These are phyloP conservation scores for Jacaranda copaia DNA, from an alignment of 257 asterid genomes.

Conservation along the genomic window DNA sequence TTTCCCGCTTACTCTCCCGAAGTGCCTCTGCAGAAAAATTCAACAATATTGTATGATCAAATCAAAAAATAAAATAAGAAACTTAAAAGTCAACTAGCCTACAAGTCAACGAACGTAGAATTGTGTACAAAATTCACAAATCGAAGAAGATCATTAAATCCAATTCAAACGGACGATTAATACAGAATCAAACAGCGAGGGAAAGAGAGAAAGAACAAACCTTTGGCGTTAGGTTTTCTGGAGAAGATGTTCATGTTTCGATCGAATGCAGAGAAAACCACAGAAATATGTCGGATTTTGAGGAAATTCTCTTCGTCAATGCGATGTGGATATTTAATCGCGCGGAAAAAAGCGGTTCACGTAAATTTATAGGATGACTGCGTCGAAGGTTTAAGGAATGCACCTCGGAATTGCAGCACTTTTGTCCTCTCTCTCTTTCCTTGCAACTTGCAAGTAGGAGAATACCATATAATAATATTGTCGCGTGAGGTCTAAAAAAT, in stretches of 20 bases:
- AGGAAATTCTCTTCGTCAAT: not conserved
- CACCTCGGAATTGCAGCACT: constrained; percentile 5
- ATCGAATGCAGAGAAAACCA: constrained; percentile 19
- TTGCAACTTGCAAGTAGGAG: not conserved
- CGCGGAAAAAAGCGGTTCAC: not conserved
- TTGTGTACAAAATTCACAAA: constrained; percentile 16
- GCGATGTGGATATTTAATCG: not conserved
- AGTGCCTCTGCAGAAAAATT: constrained; percentile 68
- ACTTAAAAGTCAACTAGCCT: not conserved
- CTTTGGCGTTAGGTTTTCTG: constrained; percentile 88
- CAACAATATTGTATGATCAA: not conserved
- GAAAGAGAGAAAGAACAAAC: constrained; percentile 38
- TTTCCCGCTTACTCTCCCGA: constrained; percentile 80
- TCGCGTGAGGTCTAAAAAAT: not conserved
- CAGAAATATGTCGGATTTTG: not conserved
- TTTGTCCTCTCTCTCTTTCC: not conserved
- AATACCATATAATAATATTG: not conserved
- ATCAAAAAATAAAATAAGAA: constrained; percentile 3
- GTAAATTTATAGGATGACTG: no score
- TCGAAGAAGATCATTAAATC: not conserved
- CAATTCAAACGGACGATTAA: not conserved
- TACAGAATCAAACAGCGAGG: not conserved
- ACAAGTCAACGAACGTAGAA: constrained; percentile 32
- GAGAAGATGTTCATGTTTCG: constrained; percentile 76
- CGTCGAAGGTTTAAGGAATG: constrained; percentile 30